Evolutionary conservation across 345 rosid genomes (phyloP), one percentile per base, ranked within the genome.

Genomic region (Nephelium lappaceum): DNA sequence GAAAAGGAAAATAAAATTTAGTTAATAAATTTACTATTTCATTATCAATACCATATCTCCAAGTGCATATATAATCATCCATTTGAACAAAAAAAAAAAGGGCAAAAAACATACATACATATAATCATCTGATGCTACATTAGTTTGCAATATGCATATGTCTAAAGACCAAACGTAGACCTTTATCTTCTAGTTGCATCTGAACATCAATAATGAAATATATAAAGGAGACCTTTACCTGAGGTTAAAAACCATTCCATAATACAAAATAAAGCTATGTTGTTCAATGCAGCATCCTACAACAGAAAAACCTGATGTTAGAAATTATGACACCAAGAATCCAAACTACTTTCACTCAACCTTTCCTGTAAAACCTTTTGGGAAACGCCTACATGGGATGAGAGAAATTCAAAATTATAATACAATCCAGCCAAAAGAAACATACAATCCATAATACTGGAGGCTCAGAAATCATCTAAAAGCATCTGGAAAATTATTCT

Each of bases 281-380:
- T 31, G 65, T 15, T 38, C 66, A 18, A 23, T 43, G 72, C 53
- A 11, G 27, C n/a, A 69, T 43, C 57, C n/a, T 69, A 23, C 39
- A 23, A 45, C 39, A 47, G 27, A 69, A 69, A 2, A 6, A 6
- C 12, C 57, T 3, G 4, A 69, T 23, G 45, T 23, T 45, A 45
- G 5, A 47, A 6, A 69, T 57, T 5, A 47, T 55, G 25, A 23
- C 58, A 68, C 23, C 31, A n/a, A 42, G 49, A 68, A 14, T 11
- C 71, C 53, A 43, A 42, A 68, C 71, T 68, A 68, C 49, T 68
- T 68, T 21, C 11, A 57, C 41, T 47, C 21, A 24, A 69, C 27
- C 72, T 21, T 24, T 69, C 27, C 53, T 47, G 15, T 23, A 11
- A 47, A 69, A 69, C 45, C 24, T 45, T 41, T 9, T 45, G n/a